Percentiles rank a stretch among this genome's conserved stretches.
Conservation (phyloP, 805 yeast genomes). For the Saturnispora silvae region DNA sequence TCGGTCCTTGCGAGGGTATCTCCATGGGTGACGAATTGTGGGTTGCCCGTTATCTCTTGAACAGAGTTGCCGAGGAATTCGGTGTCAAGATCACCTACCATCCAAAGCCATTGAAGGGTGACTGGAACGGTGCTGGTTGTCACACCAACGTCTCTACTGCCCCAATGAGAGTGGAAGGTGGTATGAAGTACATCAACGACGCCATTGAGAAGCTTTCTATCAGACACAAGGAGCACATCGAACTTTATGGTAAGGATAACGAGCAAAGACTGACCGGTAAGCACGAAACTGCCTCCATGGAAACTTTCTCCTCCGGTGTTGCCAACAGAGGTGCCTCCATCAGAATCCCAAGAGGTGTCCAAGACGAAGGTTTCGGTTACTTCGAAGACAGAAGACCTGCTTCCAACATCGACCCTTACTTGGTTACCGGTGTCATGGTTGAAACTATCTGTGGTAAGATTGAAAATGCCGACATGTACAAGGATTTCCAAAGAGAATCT, state of each 20-base stretch:
- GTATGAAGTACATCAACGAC: slow-evolving; percentile 86
- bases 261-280: slow-evolving; percentile 94
- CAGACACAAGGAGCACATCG: slow-evolving; percentile 95
- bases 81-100: slow-evolving; percentile 98
- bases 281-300: slow-evolving; percentile 95
- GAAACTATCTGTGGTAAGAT: slow-evolving; percentile 94
- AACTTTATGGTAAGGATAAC: slow-evolving; percentile 91
- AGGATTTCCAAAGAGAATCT: slow-evolving; percentile 75
- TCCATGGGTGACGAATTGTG: slow-evolving; percentile 96
- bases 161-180: slow-evolving; percentile 88
- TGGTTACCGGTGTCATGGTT: slow-evolving; percentile 95
- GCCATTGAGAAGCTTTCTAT: slow-evolving; percentile 89
- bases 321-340: slow-evolving; percentile 99
- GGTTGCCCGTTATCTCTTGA: slow-evolving; percentile 87
- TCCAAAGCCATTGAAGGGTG: slow-evolving; percentile 98
- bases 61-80: slow-evolving; percentile 96
- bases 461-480: slow-evolving; percentile 89
- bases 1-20: slow-evolving; percentile 95
- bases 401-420: slow-evolving; percentile 97
- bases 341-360: slow-evolving; percentile 98
- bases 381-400: slow-evolving; percentile 99
- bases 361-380: slow-evolving; percentile 96
- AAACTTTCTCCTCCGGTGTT: slow-evolving; percentile 88
- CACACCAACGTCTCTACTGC: slow-evolving; percentile 96
- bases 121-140: slow-evolving; percentile 99